A percentile compares a stretch with the other conserved stretches of the same genome.
phyloP scores from a whole-genome alignment of 495 filamentous ascomycete genomes.

The Penicillium riverlandense region DNA sequence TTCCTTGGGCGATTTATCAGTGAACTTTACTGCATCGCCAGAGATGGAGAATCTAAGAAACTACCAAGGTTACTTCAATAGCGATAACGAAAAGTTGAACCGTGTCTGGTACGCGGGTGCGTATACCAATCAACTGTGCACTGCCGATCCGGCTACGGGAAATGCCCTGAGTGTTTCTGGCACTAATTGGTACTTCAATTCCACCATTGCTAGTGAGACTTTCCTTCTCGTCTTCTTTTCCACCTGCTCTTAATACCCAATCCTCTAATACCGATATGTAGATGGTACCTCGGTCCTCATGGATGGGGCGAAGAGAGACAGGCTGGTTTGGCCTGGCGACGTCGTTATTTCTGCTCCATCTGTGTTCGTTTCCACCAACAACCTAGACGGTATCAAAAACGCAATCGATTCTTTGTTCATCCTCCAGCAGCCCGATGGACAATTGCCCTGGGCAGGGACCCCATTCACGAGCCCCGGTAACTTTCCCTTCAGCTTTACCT shows the following conservation, averaged over 20 bases:
- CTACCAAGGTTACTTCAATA: conserved; percentile 55
- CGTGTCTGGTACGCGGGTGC: conserved; percentile 58
- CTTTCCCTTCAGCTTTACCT: conserved; percentile 41
- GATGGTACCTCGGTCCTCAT: conserved; percentile 42
- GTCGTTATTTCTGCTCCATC: conserved; percentile 49
- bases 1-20: conserved; percentile 5
- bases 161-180: conserved; percentile 35
- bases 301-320: conserved; percentile 51
- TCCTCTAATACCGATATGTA: conserved; percentile 18
- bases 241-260: conserved; percentile 9
- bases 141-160: conserved; percentile 43
- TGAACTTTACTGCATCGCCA: conserved; percentile 29
- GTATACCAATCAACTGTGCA: conserved; percentile 52
- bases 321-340: conserved; percentile 51
- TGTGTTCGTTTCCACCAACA: conserved; percentile 46
- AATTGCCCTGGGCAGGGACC: conserved; percentile 44
- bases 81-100: conserved; percentile 48
- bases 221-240: not conserved
- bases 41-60: conserved; percentile 40
- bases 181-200: not conserved
- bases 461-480: conserved; percentile 22
- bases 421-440: conserved; percentile 34
- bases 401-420: conserved; percentile 46
- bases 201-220: no score
- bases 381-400: conserved; percentile 47